Evolutionary conservation across 768 basidiomycete genomes (phyloP), one percentile per base, ranked within the genome.

Genomic region (Amanita thiersii): DNA sequence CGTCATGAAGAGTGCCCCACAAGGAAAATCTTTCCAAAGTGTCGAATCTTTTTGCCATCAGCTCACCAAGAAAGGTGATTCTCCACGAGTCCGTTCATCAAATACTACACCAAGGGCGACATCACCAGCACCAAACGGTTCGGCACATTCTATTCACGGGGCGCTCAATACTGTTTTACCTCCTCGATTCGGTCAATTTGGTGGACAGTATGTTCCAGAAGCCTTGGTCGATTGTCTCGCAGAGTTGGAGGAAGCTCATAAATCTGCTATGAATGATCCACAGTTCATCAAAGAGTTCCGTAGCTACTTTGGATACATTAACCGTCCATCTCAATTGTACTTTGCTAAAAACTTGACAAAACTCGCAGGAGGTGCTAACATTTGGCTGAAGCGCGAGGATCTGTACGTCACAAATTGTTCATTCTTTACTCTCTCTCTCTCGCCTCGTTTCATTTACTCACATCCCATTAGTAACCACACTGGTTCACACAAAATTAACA

Each of bases 401-500:
- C 56, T 94, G 84, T 85, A 48, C 48, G 83, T 58, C 14, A n/a
- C 33, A 18, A 17, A 2, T 28, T 15, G 18, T 29, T n/a, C n/a
- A n/a, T n/a, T n/a, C n/a, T n/a, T n/a, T n/a, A n/a, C n/a, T n/a
- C n/a, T n/a, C n/a, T n/a, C n/a, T n/a, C 15, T 28, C 10, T 36
- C 32, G 26, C 25, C 5, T 19, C 19, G 19, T 4, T 18, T 34
- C 38, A 24, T 26, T 41, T 36, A 51, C 47, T 44, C 37, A 35
- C 21, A 40, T 42, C 31, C 26, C 5, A 7, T n/a, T 44, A 89
- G 86, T 45, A 99, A 99, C 59, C 94, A 98, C 58, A 98, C 96
- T 0, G 96, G 96, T 11, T 97, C 93, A 7, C 96, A 99, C 64
- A 99, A 98, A 63, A 98, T 99, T 56, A 98, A 98, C 65, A 99